Evolutionary conservation across 441 rosid species (phyloP), one percentile per base, ranked within the genome.

Genomic region (Gossypium davidsonii): DNA sequence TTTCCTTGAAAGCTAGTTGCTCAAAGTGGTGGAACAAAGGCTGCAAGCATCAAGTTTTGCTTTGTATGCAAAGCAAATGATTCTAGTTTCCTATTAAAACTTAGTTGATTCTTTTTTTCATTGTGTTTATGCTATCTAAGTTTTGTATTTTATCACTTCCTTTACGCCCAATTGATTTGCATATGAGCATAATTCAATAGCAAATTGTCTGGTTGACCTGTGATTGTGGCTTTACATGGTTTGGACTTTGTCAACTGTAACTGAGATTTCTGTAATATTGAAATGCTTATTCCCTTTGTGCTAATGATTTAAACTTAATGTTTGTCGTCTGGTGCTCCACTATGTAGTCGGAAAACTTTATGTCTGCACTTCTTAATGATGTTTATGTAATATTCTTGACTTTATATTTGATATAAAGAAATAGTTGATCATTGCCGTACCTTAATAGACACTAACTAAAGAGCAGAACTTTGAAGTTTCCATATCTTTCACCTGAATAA

Each of bases 391-490:
- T 34, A 34, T 34, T 34, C 42, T 34, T 34, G 9, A 34, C 9
- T 34, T 34, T 7, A 34, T 52, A 9, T 21, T 44, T 1, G 26
- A 65, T 11, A 37, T 18, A 21, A 65, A 14, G 52, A 21, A 12
- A 65, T 12, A 42, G 14, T 12, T 42, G 15, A 42, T 6, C 55
- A 65, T 44, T 44, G 34, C 26, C 9, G 28, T 65, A 21, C 37
- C 70, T 44, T 65, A 21, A 20, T 12, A 44, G 34, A 65, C 70
- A 21, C 18, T 46, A 65, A 42, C 18, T 65, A 65, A 42, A 44
- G 55, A 44, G 70, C 25, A 64, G 68, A 65, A 20, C 18, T 44
- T 65, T 65, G 34, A 21, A 42, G 53, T 65, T 65, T 44, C 57
- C 56, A 25, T 48, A 48, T 48, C 57, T 67, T 67, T 21, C 71